A percentile compares a stretch with the other conserved stretches of the same genome.
These are phyloP conservation scores for Brettanomyces anomalus DNA, from an alignment of 805 yeast species.

Conservation along the genomic window DNA sequence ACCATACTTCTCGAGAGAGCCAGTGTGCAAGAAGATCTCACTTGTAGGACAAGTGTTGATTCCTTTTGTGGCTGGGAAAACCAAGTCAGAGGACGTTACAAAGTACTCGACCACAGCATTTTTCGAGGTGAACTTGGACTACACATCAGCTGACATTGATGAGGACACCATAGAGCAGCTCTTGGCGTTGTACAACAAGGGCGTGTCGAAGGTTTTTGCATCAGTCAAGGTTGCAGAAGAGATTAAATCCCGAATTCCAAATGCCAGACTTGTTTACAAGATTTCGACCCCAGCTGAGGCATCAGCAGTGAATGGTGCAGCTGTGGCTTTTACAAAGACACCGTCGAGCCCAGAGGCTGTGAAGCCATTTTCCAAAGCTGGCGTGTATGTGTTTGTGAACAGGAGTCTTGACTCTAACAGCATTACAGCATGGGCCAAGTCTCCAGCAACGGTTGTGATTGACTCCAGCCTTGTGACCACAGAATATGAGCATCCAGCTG, in stretches of 20 bases:
- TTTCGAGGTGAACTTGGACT: conserved; percentile 16
- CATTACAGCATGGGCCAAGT: conserved; percentile 17
- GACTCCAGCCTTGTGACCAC: conserved; percentile 23
- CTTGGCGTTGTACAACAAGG: conserved; percentile 23
- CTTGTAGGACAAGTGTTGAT: conserved; percentile 24
- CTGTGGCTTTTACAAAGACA: not conserved
- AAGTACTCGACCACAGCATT: conserved; percentile 7
- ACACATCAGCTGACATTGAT: conserved; percentile 7
- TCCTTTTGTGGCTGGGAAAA: conserved; percentile 8
- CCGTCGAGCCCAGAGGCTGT: conserved; percentile 1
- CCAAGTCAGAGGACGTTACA: conserved; percentile 10
- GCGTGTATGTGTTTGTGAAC: conserved; percentile 7
- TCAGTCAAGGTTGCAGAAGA: conserved; percentile 9
- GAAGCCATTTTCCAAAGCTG: conserved; percentile 2
- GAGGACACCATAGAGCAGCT: conserved; percentile 15
- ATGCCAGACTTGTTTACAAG: conserved; percentile 24
- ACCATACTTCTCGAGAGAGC: conserved; percentile 17
- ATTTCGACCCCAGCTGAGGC: conserved; percentile 12
- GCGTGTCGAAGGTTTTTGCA: conserved; percentile 21
- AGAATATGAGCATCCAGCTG: conserved; percentile 21
- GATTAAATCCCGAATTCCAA: conserved; percentile 24
- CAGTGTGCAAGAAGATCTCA: conserved; percentile 9
- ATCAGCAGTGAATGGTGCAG: conserved; percentile 13
- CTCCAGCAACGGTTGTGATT: conserved; percentile 30
- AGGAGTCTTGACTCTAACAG: conserved; percentile 6